Evolutionary conservation across 805 yeast genomes (phyloP).

Genomic region (Lachancea fermentati): DNA sequence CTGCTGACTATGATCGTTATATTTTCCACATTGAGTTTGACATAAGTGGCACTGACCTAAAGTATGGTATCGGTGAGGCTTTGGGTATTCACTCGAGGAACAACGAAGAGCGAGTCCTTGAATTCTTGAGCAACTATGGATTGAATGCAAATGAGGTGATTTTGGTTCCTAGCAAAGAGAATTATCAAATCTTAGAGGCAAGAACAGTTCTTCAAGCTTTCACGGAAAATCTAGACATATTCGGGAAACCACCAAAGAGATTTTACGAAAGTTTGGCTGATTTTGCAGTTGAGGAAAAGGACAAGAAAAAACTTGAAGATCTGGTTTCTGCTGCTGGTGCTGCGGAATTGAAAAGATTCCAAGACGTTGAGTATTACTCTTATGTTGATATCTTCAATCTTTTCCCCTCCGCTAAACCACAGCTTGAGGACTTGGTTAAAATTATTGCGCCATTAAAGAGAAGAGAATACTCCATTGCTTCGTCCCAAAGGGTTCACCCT

Average conservation of each 20-base stretch:
- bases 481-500: constrained; percentile 88
- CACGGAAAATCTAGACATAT: constrained; percentile 74
- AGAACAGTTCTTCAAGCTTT: constrained; percentile 81
- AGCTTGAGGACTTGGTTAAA: constrained; percentile 59
- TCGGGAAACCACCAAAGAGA: constrained; percentile 94
- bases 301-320: constrained; percentile 54
- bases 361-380: constrained; percentile 76
- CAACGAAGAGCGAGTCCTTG: constrained; percentile 54
- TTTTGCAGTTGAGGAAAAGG: constrained; percentile 63
- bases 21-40: constrained; percentile 96
- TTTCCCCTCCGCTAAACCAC: constrained; percentile 78
- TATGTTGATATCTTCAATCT: constrained; percentile 77
- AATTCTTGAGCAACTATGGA: constrained; percentile 67
- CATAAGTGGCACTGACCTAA: constrained; percentile 81
- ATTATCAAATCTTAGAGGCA: constrained; percentile 50
- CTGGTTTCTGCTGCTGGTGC: constrained; percentile 79
- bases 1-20: constrained; percentile 82
- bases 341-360: constrained; percentile 71
- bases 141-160: constrained; percentile 63
- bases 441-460: constrained; percentile 85
- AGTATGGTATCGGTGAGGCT: constrained; percentile 93
- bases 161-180: constrained; percentile 65
- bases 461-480: constrained; percentile 96
- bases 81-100: constrained; percentile 93
- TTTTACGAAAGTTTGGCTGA: constrained; percentile 80